These are phyloP conservation scores for Chlamydomonas reinhardtii DNA, from an alignment of 163 green algal species.

Conservation along the genomic window DNA sequence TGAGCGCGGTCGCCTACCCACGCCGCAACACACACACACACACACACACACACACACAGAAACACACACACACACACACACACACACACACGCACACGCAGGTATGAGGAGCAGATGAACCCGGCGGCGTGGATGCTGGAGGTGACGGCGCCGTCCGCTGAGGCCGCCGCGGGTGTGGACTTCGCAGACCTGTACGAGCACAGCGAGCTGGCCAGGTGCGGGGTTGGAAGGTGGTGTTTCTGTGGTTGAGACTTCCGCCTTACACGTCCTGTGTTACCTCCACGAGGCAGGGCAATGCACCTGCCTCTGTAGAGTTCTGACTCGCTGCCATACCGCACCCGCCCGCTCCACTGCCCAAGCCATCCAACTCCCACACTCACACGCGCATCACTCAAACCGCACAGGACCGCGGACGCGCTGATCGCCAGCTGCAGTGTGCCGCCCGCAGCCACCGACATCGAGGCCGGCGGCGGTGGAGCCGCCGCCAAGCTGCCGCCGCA, in stretches of 20 bases:
- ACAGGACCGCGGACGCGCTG: not conserved
- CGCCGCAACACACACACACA: too few relatives aligned
- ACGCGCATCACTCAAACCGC: too few relatives aligned
- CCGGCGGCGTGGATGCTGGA: conserved; percentile 88
- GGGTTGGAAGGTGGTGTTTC: not conserved
- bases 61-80: too few relatives aligned
- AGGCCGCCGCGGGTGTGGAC: conserved; percentile 36
- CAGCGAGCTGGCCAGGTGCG: conserved; percentile 46
- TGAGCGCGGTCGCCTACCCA: too few relatives aligned
- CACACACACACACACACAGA: too few relatives aligned
- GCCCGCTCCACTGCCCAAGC: not conserved
- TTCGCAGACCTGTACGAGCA: conserved; percentile 54
- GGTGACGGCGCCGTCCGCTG: conserved; percentile 60
- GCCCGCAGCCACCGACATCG: too few relatives aligned
- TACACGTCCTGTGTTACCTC: too few relatives aligned
- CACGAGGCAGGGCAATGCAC: too few relatives aligned
- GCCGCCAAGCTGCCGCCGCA: not conserved
- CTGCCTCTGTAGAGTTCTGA: too few relatives aligned
- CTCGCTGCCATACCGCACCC: not conserved
- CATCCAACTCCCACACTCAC: too few relatives aligned
- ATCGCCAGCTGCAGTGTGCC: not conserved
- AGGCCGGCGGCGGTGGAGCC: not conserved
- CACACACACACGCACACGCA: not conserved
- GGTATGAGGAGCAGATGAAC: conserved; percentile 9
- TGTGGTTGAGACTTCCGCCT: too few relatives aligned